phyloP scores from a whole-genome alignment of 805 yeast genomes.

The Cyberlindnera maritima region DNA sequence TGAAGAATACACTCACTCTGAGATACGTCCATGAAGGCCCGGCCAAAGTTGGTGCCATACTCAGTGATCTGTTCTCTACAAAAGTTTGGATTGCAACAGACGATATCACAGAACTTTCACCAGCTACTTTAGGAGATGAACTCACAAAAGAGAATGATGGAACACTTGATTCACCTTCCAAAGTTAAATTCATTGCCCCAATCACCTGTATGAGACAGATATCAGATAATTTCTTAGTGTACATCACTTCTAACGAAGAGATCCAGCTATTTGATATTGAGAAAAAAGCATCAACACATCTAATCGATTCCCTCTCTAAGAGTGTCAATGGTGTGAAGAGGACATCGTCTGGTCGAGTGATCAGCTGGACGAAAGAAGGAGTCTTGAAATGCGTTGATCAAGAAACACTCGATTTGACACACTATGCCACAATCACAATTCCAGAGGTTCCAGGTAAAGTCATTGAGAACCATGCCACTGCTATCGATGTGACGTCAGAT shows the following conservation, averaged over 20 bases:
- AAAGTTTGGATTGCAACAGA: conserved; percentile 32
- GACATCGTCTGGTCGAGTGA: conserved; percentile 30
- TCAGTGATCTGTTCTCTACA: conserved; percentile 17
- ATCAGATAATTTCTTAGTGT: conserved; percentile 29
- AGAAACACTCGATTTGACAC: conserved; percentile 16
- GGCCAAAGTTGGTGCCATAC: conserved; percentile 19
- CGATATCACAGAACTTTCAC: conserved; percentile 16
- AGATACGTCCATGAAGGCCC: conserved; percentile 13
- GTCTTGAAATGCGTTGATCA: conserved; percentile 30
- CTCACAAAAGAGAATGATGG: conserved; percentile 28
- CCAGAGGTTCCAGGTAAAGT: conserved; percentile 30
- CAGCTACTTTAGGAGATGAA: conserved; percentile 27
- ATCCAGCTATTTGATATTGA: conserved; percentile 30
- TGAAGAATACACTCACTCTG: conserved; percentile 15
- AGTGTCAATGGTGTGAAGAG: conserved; percentile 39
- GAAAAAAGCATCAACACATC: conserved; percentile 8
- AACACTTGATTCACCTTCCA: conserved; percentile 32
- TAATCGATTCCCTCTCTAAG: conserved; percentile 38
- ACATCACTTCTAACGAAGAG: conserved; percentile 37
- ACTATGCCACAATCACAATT: conserved; percentile 16
- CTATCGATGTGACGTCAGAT: conserved; percentile 34
- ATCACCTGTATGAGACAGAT: conserved; percentile 26
- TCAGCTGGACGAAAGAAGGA: conserved; percentile 45
- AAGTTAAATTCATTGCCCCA: conserved; percentile 22
- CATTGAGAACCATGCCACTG: conserved; percentile 39